Base-by-base conservation (phyloP, 768 basidiomycete species). In the Multifurca ochricompacta region DNA sequence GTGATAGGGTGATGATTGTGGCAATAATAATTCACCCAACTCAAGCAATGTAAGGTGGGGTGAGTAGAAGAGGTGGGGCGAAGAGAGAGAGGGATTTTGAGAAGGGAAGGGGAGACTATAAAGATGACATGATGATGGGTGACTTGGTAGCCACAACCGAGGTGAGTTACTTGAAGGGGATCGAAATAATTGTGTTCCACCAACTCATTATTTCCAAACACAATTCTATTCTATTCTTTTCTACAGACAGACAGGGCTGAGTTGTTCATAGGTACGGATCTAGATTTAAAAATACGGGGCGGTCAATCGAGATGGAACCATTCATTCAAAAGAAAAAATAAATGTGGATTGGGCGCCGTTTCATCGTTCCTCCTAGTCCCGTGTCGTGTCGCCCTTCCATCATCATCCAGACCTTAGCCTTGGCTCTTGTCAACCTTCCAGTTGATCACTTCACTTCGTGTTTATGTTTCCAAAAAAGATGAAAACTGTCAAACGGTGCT, bases 131-230 rank as follows among this genome's bases (percentile, higher is more conserved):
- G 54, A 50, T 50, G 48, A 46, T 48, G 47, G 48, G 48, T 56
- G 37, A 51, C 41, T 48, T 59, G 48, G 54, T 46, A 56, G 58
- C 58, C 58, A 59, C 58, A 49, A 51, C 58, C 58, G 58, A 57
- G 58, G 48, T 57, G 48, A 47, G 58, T 57, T 57, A 51, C 55
- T 56, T 7, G 58, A 59, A 45, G 51, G 56, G 57, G 57, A 50
- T 51, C 54, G 54, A 59, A 58, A 50, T 51, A 57, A 57, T 57
- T 57, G 56, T 50, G 54, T 57, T 52, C 56, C 50, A 57, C 44
- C 51, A 36, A 34, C 50, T 48, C 50, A 56, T 56, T 50, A n/a
- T n/a, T 50, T 41, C 45, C 37, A 51, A 6, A 34, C n/a, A n/a
- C n/a, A n/a, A n/a, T n/a, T n/a, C n/a, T n/a, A n/a, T n/a, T n/a